These are phyloP conservation scores for Chalciporus pseudorubinellus DNA, from an alignment of 768 basidiomycete species.

Conservation along the genomic window DNA sequence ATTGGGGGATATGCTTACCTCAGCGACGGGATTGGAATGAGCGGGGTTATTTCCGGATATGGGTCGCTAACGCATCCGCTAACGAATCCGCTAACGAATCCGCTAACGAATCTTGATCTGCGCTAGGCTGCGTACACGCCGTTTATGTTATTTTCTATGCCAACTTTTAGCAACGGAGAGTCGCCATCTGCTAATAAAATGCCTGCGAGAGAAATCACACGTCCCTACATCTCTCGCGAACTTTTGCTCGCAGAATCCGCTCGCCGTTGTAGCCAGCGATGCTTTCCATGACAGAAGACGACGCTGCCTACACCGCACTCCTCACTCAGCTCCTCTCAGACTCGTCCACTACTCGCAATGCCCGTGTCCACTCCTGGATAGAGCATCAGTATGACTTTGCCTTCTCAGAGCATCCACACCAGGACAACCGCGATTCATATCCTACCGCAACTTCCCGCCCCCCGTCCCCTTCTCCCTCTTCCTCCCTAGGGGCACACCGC, in stretches of 20 bases:
- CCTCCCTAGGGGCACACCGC: constrained; percentile 32
- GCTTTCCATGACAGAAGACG: constrained; percentile 31
- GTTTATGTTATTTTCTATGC: not conserved
- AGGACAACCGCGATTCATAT: not conserved
- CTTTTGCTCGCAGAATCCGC: not conserved
- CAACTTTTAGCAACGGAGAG: not conserved
- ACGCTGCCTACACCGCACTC: constrained; percentile 27
- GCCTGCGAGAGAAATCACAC: not conserved
- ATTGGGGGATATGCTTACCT: not conserved
- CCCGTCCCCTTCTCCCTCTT: constrained; percentile 30
- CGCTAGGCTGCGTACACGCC: not conserved
- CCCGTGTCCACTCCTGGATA: constrained; percentile 34
- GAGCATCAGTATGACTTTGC: constrained; percentile 38
- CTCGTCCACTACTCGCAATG: constrained; percentile 22
- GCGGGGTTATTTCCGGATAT: not conserved
- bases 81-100: no score
- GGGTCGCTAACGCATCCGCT: no score
- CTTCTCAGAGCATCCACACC: constrained; percentile 22
- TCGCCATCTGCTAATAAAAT: not conserved
- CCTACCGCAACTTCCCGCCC: constrained; percentile 11
- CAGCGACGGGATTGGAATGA: not conserved
- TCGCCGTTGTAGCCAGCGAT: not conserved
- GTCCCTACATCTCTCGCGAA: not conserved
- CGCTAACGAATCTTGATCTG: no score
- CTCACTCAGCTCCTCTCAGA: constrained; percentile 29